Evolutionary conservation across 2,329 filamentous ascomycete genomes (phyloP), one percentile per base, ranked within the genome.

Genomic region (Ophiosphaerella herpotricha): DNA sequence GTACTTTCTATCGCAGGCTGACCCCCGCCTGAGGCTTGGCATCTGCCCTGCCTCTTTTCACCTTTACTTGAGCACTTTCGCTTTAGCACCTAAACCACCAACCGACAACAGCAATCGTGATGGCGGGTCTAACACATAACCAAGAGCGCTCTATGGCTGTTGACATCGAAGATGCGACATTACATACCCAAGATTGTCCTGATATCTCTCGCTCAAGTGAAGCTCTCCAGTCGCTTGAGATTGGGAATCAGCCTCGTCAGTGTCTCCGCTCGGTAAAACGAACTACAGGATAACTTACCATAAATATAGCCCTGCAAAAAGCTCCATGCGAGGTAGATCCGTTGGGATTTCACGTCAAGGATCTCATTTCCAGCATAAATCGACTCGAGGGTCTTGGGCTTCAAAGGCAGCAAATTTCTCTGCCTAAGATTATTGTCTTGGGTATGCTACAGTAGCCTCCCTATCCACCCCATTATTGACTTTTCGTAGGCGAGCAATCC

Each of bases 381-480:
- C 55, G 56, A 40, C 80, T 96, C 0, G 84, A 90, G 43, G 80
- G 85, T 5, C 80, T 93, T 0, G 89, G 88, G 0, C 85, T 96
- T 0, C 85, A 88, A 42, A 83, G 88, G 14, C 82, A 85, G 4
- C 64, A 77, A 0, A 82, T 90, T 0, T 82, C 84, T 0, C 76
- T 96, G 0, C 90, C 91, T 0, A 90, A 91, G 59, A 85, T 95
- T 8, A 88, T 93, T 5, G 83, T 96, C 0, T 85, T 96, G 0
- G 91, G 91, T 68, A 47, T 14, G 58, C 43, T 23, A 9, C n/a
- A 9, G 37, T 39, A 24, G 18, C 33, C 13, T 11, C 9, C 12
- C 2, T 3, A 11, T 16, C 8, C 5, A 23, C 13, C 21, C 2
- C 16, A 1, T 0, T 5, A 14, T 7, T 39, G 2, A 9, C 4